Percentiles rank a stretch among this genome's conserved stretches.
Conservation (phyloP, 1,139 yeast species). For the Hemisphaericaspora lyxosophila region DNA sequence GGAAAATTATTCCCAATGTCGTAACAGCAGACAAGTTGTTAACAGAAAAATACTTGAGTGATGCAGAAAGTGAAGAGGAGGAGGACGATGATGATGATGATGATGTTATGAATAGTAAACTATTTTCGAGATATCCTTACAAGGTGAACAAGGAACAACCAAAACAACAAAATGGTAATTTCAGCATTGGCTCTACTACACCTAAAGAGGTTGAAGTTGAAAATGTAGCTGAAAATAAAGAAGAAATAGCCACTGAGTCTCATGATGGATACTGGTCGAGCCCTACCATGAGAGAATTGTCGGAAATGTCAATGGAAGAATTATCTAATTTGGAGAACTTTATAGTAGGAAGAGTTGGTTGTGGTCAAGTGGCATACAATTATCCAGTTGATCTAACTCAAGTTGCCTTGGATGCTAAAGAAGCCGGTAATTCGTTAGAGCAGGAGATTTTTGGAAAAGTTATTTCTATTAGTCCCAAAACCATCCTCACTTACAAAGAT, state of each 20-base stretch:
- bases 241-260: constrained; percentile 5
- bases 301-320: constrained; percentile 47
- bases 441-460: constrained; percentile 54
- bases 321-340: constrained; percentile 63
- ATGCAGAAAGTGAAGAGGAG: constrained; percentile 22
- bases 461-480: constrained; percentile 55
- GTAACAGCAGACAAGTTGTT: constrained; percentile 18
- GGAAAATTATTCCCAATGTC: constrained; percentile 27
- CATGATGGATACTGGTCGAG: constrained; percentile 74
- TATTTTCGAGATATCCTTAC: constrained; percentile 18
- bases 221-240: background rate
- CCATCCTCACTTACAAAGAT: constrained; percentile 69
- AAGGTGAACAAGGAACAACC: constrained; percentile 7
- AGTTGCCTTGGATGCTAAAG: constrained; percentile 25
- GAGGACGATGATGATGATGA: constrained; percentile 19
- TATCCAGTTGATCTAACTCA: constrained; percentile 71
- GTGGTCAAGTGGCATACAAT: constrained; percentile 72
- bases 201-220: constrained; percentile 1
- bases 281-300: constrained; percentile 62
- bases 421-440: constrained; percentile 28
- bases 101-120: constrained; percentile 4
- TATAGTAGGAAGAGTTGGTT: constrained; percentile 71
- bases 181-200: constrained; percentile 5
- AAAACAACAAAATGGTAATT: constrained; percentile 7
- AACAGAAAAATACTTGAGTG: constrained; percentile 17